Evolutionary conservation across 192 early-diverging fungal genomes (phyloP), one percentile per base, ranked within the genome.

Genomic region (Linnemannia zychae): DNA sequence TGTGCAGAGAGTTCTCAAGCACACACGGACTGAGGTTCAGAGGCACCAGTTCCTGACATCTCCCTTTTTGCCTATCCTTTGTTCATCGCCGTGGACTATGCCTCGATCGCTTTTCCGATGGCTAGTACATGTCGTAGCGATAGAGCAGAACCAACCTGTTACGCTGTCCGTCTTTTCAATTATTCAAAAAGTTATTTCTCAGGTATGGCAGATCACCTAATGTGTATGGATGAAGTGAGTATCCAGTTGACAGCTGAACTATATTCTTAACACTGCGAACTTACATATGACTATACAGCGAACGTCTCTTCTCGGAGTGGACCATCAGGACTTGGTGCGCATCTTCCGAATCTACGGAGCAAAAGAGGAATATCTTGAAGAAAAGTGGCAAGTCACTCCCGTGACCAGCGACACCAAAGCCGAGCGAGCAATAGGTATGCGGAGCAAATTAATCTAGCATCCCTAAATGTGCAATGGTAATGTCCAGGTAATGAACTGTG

Each of bases 21-120:
- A 48, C 37, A 76, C 83, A 11, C 47, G 50, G 48, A 68, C 77
- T n/a, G 74, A 76, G 1, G n/a, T 15, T 7, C 57, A 79, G 13
- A 70, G 77, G 70, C 50, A 9, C 22, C 57, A 48, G 48, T 79
- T 85, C 46, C 36, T 85, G 34, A 73, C 69, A 1, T 73, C 77
- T 0, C 77, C 70, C 3, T 85, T 47, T 44, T 48, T 85, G 40
- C 53, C 49, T 37, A 67, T 79, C n/a, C 40, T 79, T 7, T 66
- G 74, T 38, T 65, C 72, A 13, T 71, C 83, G 20, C 66, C 77
- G 1, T 85, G 83, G 83, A 63, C 67, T 0, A 85, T 85, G 83
- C 83, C 83, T 20, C 67, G 73, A 28, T 78, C 77, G 0, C 49
- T 85, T 3, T 85, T 85, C 57, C 72, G 74, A 9, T 85, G 83